Evolutionary conservation across 192 early-diverging fungal species (phyloP).

Genomic region (Obelidium mucronatum): DNA sequence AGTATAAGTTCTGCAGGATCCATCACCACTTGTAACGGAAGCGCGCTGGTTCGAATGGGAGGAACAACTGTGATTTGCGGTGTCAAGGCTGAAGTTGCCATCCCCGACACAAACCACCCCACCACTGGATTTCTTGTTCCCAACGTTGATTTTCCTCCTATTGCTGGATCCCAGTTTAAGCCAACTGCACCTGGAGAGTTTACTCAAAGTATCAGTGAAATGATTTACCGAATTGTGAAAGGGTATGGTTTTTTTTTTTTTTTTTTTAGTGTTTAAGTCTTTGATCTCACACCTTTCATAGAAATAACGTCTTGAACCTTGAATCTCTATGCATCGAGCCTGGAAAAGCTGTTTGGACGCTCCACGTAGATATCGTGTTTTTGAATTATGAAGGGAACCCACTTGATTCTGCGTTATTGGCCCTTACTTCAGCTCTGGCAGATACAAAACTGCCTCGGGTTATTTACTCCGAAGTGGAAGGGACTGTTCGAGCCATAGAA

Average conservation of each 20-base stretch:
- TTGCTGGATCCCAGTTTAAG: slow-evolving; percentile 84
- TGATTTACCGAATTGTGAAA: slow-evolving; percentile 73
- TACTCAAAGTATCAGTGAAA: slow-evolving; percentile 83
- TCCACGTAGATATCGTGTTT: slow-evolving; percentile 90
- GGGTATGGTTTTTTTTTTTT: too few relatives aligned
- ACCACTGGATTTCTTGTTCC: slow-evolving; percentile 85
- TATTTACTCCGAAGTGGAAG: slow-evolving; percentile 62
- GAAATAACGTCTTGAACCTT: slow-evolving; percentile 68
- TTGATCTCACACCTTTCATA: slow-evolving; percentile 16
- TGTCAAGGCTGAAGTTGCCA: slow-evolving; percentile 92
- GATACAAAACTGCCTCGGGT: slow-evolving; percentile 78
- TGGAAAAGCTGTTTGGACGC: slow-evolving; percentile 83
- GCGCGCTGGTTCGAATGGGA: slow-evolving; percentile 86
- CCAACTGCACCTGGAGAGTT: slow-evolving; percentile 85
- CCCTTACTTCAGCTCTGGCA: slow-evolving; percentile 78
- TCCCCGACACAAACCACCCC: slow-evolving; percentile 74
- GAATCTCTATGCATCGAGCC: slow-evolving; percentile 79
- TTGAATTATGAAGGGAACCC: slow-evolving; percentile 91
- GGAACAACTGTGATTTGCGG: slow-evolving; percentile 92
- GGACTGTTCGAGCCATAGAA: slow-evolving; percentile 70
- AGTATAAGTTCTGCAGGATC: too few relatives aligned
- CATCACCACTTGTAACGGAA: slow-evolving; percentile 84
- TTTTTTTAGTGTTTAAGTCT: not conserved
- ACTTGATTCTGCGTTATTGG: slow-evolving; percentile 83
- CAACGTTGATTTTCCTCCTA: slow-evolving; percentile 91